Conservation (phyloP, 1,284 basidiomycete species). For the Trichosporon asahii region DNA sequence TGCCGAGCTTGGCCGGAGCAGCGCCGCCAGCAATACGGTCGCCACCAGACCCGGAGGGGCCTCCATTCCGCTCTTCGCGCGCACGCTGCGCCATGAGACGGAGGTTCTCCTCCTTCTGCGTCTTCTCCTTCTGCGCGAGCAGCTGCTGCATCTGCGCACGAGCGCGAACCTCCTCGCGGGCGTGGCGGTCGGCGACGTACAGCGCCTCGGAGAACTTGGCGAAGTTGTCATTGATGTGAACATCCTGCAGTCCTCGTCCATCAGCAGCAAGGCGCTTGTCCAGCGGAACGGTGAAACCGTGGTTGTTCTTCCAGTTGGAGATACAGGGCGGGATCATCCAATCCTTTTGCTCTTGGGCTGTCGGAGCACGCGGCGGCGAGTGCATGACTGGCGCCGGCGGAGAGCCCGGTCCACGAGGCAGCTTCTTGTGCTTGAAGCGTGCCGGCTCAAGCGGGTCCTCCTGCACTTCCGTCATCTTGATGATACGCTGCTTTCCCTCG, state of each 20-base stretch:
- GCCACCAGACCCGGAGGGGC: slow-evolving; percentile 27
- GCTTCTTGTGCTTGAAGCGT: slow-evolving; percentile 97
- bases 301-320: slow-evolving; percentile 99
- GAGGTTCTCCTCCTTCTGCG: slow-evolving; percentile 91
- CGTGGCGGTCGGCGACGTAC: slow-evolving; percentile 95
- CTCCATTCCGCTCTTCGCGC: slow-evolving; percentile 83
- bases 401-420: slow-evolving; percentile 89
- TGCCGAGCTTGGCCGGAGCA: slow-evolving; percentile 35
- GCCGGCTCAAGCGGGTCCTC: slow-evolving; percentile 98
- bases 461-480: slow-evolving; percentile 96
- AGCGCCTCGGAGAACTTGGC: slow-evolving; percentile 97
- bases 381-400: slow-evolving; percentile 96
- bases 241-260: slow-evolving; percentile 94
- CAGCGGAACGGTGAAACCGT: slow-evolving; percentile 97
- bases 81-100: slow-evolving; percentile 91
- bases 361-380: slow-evolving; percentile 92
- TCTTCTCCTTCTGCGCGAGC: slow-evolving; percentile 96
- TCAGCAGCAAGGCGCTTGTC: slow-evolving; percentile 98
- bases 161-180: slow-evolving; percentile 95
- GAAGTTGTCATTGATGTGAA: slow-evolving; percentile 99
- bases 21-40: slow-evolving; percentile 44
- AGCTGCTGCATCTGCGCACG: slow-evolving; percentile 97
- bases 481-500: slow-evolving; percentile 80
- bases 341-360: slow-evolving; percentile 95
- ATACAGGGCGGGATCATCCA: slow-evolving; percentile 99